These are phyloP conservation scores for Kwoniella dendrophila DNA, from an alignment of 768 basidiomycete species.

Conservation along the genomic window DNA sequence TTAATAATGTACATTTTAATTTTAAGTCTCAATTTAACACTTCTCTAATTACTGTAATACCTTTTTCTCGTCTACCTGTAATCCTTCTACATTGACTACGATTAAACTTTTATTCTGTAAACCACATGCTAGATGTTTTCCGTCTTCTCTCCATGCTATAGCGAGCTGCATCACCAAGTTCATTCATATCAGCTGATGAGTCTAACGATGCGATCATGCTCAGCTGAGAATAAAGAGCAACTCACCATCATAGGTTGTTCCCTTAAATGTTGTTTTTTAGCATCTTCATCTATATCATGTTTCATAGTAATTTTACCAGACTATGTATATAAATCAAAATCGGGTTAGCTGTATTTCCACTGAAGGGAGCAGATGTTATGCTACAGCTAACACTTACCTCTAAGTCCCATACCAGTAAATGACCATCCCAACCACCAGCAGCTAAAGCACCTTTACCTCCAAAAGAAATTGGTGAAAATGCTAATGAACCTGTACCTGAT, in stretches of 20 bases:
- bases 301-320: conserved; percentile 24
- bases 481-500: conserved; percentile 42
- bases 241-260: conserved; percentile 41
- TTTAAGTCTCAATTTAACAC: too few relatives aligned
- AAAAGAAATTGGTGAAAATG: conserved; percentile 44
- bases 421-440: conserved; percentile 49
- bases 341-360: neutral
- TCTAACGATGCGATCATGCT: neutral
- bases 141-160: conserved; percentile 50
- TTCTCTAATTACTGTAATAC: neutral
- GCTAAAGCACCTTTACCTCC: conserved; percentile 37
- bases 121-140: conserved; percentile 49
- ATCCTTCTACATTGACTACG: conserved; percentile 42
- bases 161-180: conserved; percentile 19
- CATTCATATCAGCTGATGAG: conserved; percentile 1
- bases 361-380: neutral
- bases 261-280: conserved; percentile 20
- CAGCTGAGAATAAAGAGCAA: neutral
- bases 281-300: conserved; percentile 31
- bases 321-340: conserved; percentile 9
- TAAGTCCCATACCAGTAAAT: conserved; percentile 49
- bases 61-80: conserved; percentile 8
- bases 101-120: conserved; percentile 47
- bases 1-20: too few relatives aligned
- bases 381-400: conserved; percentile 34